A percentile compares a stretch with the other conserved stretches of the same genome.
Conservation (phyloP, 306 rosid genomes). For the Lotus japonicus region DNA sequence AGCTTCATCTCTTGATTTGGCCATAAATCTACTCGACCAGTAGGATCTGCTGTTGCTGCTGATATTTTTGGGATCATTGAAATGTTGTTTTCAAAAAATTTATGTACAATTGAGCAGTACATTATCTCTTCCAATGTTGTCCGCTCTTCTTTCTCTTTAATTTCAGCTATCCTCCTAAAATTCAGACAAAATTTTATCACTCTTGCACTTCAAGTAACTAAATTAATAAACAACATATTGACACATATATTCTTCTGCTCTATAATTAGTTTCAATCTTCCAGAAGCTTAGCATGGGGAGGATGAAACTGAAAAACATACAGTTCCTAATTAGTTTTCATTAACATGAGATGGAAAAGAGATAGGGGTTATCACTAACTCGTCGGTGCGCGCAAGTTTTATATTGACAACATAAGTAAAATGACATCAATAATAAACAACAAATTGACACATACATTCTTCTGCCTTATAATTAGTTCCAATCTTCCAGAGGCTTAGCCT, state of each 20-base stretch:
- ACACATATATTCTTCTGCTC: background rate
- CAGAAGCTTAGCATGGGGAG: background rate
- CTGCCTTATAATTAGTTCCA: background rate
- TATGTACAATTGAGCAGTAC: conserved; percentile 65
- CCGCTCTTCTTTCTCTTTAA: conserved; percentile 74
- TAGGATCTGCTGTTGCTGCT: conserved; percentile 55
- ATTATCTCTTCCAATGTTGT: conserved; percentile 70
- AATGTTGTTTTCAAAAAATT: conserved; percentile 58
- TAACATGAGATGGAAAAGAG: conserved; percentile 10
- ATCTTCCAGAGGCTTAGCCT: background rate
- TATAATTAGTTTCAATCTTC: background rate
- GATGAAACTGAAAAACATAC: background rate
- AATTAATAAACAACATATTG: conserved; percentile 22
- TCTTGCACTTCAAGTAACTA: background rate
- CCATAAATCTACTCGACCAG: conserved; percentile 76
- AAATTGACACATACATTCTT: background rate
- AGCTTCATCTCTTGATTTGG: conserved; percentile 89
- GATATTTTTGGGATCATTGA: conserved; percentile 78
- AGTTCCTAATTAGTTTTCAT: background rate
- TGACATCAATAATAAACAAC: conserved; percentile 23
- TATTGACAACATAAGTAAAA: background rate
- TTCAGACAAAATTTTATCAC: conserved; percentile 19
- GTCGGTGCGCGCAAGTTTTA: background rate
- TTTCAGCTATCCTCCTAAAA: conserved; percentile 81
- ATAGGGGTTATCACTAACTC: background rate